Evolutionary conservation across 306 rosid species (phyloP), one percentile per base, ranked within the genome.

Genomic region (Sechiopsis laciniata): DNA sequence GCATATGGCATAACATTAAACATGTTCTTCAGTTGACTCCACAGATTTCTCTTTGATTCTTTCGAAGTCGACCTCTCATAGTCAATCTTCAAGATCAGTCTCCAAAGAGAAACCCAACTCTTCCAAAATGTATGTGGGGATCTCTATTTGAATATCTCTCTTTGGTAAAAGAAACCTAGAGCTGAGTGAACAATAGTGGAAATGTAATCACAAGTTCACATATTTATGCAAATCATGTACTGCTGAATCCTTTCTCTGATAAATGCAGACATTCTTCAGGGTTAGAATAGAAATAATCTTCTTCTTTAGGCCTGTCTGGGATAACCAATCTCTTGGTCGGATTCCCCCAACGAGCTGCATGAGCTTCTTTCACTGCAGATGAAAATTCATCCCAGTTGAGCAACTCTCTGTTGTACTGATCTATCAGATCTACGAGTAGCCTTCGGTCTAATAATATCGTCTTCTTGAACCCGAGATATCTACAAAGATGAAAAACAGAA

Each of bases 281-380:
- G 76, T 94, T 94, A 81, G 96, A 82, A 74, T 90, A 86, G 84
- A 94, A 94, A 78, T 91, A 94, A 77, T 91, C 99, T 84, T 94
- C 99, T 67, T 94, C 99, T 81, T 94, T 94, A 22, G 99, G 99
- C 67, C 83, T 84, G 69, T 94, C 99, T 20, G 82, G 90, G 76
- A 89, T 87, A 65, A 83, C 83, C 75, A 86, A 67, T 83, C 99
- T 84, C 80, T 80, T 86, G 3, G 77, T 80, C 67, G 92, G 92
- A 70, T 71, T 85, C 13, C 99, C 99, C 97, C 89, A 90, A 66
- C 96, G 99, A 59, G 24, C 70, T 0, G 87, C 89, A 76, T 94
- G 99, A 71, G 91, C 77, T 76, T 81, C 81, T 84, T 87, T 94
- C 77, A 94, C 96, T 0, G 95, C 92, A 29, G 82, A 80, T 24